Base-by-base conservation (phyloP, 495 filamentous ascomycete genomes). In the Aspergillus bertholletiae region DNA sequence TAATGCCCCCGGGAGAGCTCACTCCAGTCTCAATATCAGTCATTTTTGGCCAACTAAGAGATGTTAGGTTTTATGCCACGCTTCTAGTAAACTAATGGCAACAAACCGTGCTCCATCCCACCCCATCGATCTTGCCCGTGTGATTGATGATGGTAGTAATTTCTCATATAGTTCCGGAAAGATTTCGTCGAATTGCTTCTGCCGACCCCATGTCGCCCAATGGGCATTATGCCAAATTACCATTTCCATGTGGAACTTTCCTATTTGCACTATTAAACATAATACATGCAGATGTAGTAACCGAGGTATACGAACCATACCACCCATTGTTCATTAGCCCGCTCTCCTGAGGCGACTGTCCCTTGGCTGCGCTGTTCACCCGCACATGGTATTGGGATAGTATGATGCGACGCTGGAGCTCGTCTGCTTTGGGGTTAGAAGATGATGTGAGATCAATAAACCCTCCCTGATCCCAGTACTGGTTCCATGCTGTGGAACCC, bases 191-290 rank as follows among this genome's bases (percentile, higher is more conserved):
- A 60, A 60, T 3, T 34, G 12, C 28, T 60, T 40, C 32, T 55
- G 43, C 22, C 57, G 48, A 12, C 57, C 57, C 57, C 57, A 60
- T 3, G 57, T 60, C 5, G 45, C 57, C 57, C 53, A 60, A 26
- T 60, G 57, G 6, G 57, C 57, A 46, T 55, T 60, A 26, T 60
- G 57, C 57, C 57, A 60, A 5, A 60, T 49, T 5, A 60, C 53
- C 57, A 60, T 60, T 35, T 60, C 57, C 57, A 60, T 60, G 15
- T 60, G 57, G 35, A 60, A 60, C 17, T 60, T 60, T 6, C 52
- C 51, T 58, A 27, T 5, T 15, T 0, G 44, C 4, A 7, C 18
- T 27, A 23, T 28, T 7, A 17, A 26, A 23, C 18, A 28, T n/a
- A 43, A 32, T 17, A 18, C 24, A 15, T 43, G 9, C 13, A 40